Conservation (phyloP, 1,284 basidiomycete species). For the Pseudozyma hubeiensis region DNA sequence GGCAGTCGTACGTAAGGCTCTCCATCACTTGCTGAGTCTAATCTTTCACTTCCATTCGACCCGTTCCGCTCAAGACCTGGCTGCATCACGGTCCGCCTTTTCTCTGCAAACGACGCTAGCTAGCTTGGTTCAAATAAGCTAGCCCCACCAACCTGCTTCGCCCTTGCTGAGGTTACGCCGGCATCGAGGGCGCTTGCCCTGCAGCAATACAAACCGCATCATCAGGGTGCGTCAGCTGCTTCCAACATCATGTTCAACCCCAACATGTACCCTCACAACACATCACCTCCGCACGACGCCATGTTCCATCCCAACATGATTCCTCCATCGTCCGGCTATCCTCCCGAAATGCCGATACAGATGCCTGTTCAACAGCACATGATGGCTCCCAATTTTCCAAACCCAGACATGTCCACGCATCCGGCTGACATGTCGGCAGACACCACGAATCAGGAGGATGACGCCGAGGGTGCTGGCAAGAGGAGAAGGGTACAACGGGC, state of each 20-base stretch:
- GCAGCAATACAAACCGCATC: background rate
- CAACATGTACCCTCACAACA: conserved; percentile 18
- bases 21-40: too few relatives aligned
- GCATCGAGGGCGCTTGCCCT: background rate
- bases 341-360: conserved; percentile 14
- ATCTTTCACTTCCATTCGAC: too few relatives aligned
- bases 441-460: conserved; percentile 41
- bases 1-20: too few relatives aligned
- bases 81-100: too few relatives aligned
- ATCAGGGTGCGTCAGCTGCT: background rate
- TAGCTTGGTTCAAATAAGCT: background rate
- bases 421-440: conserved; percentile 27
- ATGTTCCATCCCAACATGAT: conserved; percentile 28
- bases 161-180: background rate
- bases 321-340: conserved; percentile 11
- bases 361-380: conserved; percentile 9
- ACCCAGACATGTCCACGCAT: conserved; percentile 16
- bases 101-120: background rate
- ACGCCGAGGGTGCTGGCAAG: conserved; percentile 53
- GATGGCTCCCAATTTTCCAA: conserved; percentile 9
- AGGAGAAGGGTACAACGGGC: conserved; percentile 57
- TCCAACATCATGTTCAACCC: conserved; percentile 15
- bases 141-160: background rate
- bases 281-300: conserved; percentile 13
- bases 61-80: too few relatives aligned